Evolutionary conservation across 495 filamentous ascomycete genomes (phyloP), one percentile per base, ranked within the genome.

Genomic region (Xylaria castorea): DNA sequence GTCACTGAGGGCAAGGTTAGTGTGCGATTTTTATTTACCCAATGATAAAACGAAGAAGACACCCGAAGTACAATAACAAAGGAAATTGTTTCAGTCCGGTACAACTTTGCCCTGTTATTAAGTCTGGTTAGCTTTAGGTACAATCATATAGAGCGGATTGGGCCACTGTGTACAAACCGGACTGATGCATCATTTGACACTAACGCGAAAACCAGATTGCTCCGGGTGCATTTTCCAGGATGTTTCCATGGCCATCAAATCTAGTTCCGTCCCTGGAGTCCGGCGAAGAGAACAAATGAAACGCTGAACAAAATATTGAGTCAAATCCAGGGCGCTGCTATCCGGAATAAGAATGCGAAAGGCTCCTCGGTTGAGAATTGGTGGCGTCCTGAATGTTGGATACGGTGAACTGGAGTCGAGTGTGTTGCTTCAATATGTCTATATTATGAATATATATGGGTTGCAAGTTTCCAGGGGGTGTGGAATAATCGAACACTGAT

Each of bases 1-100:
- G 76, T 87, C 84, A 80, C 84, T 85, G 81, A 70, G 72, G 81
- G 79, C 78, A 65, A 77, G 81, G 84, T 87, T 84, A 87, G 85
- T 87, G 79, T 84, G 79, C 79, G 84, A 81, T 83, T 76, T 75
- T 66, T 64, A 78, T 80, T 80, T 82, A 80, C 75, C 79, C 66
- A 74, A 73, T 68, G 74, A 68, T 69, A 76, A 76, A 72, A 77
- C 78, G 67, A 80, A 78, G 51, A 77, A 75, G 68, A 78, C 51
- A 68, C 73, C 60, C 68, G 62, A 73, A 75, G 77, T 76, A 46
- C 71, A 76, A 75, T 71, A 77, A 77, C 71, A 73, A 81, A 80
- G 78, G 75, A 78, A 78, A 80, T 60, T 71, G 63, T 75, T 74
- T 65, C 72, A 80, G 75, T 71, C 77, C 82, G 83, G 80, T 76